These are phyloP conservation scores for Claviceps spartinae DNA, from an alignment of 2,329 filamentous ascomycete genomes.

Conservation along the genomic window DNA sequence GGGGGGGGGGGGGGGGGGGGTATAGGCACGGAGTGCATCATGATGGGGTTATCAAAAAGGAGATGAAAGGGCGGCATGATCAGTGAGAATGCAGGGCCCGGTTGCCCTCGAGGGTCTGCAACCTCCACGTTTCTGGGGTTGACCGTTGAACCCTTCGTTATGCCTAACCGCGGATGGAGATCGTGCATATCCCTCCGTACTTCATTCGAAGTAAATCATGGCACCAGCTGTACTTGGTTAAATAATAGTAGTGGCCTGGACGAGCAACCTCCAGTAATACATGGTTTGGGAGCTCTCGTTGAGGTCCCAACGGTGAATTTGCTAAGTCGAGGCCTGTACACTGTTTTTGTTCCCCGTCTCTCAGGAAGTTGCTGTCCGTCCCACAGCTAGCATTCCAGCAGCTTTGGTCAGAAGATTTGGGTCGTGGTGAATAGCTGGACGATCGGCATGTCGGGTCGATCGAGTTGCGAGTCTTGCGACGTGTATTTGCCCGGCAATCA, in stretches of 20 bases:
- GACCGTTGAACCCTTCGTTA: background rate
- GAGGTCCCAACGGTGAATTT: conserved; percentile 11
- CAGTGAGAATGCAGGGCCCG: background rate
- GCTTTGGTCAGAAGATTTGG: background rate
- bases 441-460: background rate
- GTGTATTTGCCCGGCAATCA: background rate
- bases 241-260: conserved; percentile 4
- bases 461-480: background rate
- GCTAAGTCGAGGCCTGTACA: conserved; percentile 8
- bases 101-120: background rate
- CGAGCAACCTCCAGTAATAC: background rate
- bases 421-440: background rate
- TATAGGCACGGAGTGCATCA: background rate
- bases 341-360: conserved; percentile 5
- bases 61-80: background rate
- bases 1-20: background rate
- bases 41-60: background rate
- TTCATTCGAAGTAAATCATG: background rate
- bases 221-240: no score
- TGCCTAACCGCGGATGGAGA: conserved; percentile 13
- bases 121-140: background rate
- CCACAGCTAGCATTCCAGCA: conserved; percentile 1
- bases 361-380: background rate
- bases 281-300: conserved; percentile 5
- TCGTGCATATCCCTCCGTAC: background rate